Evolutionary conservation across 495 filamentous ascomycete genomes (phyloP).

Genomic region (Staphylotrichum longicolle): DNA sequence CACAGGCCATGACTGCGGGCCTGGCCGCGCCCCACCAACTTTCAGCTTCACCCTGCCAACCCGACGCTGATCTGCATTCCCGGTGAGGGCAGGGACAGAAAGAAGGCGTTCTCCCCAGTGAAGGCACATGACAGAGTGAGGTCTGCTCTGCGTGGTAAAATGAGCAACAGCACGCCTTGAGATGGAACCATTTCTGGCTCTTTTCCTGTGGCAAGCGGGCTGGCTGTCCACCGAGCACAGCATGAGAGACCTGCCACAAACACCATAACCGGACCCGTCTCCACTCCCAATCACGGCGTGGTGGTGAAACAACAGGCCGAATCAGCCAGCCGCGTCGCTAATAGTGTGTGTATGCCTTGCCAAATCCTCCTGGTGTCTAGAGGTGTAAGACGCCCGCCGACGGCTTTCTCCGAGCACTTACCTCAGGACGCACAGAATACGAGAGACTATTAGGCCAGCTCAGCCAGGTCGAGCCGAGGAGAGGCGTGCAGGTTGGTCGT

Average conservation of each 20-base stretch:
- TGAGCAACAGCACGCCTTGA: too few species aligned
- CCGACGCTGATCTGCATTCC: constrained; percentile 1
- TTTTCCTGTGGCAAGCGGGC: too few species aligned
- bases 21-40: too few species aligned
- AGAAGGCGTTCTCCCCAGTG: too few species aligned
- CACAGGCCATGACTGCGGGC: not conserved
- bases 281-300: not conserved
- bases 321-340: not conserved
- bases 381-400: not conserved
- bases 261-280: not conserved
- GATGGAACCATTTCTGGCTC: too few species aligned
- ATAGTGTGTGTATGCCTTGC: not conserved
- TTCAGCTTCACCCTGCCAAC: too few species aligned
- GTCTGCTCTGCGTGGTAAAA: too few species aligned
- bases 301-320: constrained; percentile 11
- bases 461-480: not conserved
- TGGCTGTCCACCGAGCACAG: too few species aligned
- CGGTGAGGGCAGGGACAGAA: not conserved
- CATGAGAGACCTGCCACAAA: not conserved
- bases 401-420: too few species aligned
- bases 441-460: not conserved
- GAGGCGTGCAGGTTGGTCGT: not conserved
- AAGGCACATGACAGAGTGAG: too few species aligned
- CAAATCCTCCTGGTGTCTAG: not conserved
- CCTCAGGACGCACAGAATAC: too few species aligned